Evolutionary conservation across 129 eudicot genomes (phyloP), one percentile per base, ranked within the genome.

Genomic region (Glebionis coronaria): DNA sequence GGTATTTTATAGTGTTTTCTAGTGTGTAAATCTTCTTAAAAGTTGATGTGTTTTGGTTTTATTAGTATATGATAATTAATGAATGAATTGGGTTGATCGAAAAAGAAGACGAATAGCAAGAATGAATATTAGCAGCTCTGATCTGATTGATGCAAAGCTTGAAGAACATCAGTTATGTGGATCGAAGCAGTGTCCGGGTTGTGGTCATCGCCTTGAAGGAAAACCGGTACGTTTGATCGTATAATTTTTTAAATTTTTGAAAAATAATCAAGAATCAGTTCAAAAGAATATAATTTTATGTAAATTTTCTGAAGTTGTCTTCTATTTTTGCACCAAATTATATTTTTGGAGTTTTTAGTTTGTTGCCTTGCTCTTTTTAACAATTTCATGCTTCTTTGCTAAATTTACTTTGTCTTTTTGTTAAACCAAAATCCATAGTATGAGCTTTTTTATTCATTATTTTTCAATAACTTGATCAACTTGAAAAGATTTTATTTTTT

Each of bases 91-190:
- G 62, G 65, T 68, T 69, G 71, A 58, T 76, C 71, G 80, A 79
- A 70, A 35, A 35, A 35, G 42, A 35, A 35, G 42, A 35, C 42
- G 42, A 35, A 35, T 35, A 35, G 42, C 44, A 86, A 81, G 80
- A 79, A 68, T 69, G 95, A 86, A 84, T 62, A 83, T 84, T 21
- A 82, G 88, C 75, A 88, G 90, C 73, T 80, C 84, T 77, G 95
- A 94, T 83, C 97, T 94, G 75, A 94, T 94, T 56, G 99, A 90
- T 83, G 88, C 99, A 62, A 94, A 94, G 84, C 99, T 94, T 63
- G 99, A 94, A 71, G 94, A 90, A 74, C 99, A 90, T 72, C 97
- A 90, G 69, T 66, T 87, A 20, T 87, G 95, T 80, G 99, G 94
- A 94, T 82, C 99, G 68, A 94, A 94, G 65, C 99, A 90, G 68